phyloP scores from a whole-genome alignment of 345 rosid genomes.

The Carallia pectinifolia region DNA sequence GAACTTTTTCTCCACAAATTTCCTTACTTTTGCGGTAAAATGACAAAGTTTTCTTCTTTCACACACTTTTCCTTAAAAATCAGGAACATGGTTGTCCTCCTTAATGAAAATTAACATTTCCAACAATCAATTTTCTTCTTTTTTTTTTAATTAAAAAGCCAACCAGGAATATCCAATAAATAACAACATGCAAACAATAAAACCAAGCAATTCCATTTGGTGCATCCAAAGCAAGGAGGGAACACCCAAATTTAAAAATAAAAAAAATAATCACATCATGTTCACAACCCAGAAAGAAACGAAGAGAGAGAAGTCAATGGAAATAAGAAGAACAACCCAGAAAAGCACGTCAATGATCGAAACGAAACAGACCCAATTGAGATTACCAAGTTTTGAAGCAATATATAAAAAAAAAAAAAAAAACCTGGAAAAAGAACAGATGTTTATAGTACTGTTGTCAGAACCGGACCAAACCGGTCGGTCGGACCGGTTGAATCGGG shows the following conservation, averaged over 20 bases:
- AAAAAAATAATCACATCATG: background rate
- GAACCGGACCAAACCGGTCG: too few relatives aligned
- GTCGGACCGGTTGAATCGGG: too few relatives aligned
- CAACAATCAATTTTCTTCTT: conserved; percentile 9
- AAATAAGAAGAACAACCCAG: conserved; percentile 15
- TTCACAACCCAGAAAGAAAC: background rate
- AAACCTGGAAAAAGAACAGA: conserved; percentile 20
- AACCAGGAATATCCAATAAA: background rate
- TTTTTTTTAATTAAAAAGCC: background rate
- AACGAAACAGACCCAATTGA: conserved; percentile 19
- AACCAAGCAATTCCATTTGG: background rate
- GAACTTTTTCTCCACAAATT: conserved; percentile 11
- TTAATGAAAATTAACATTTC: conserved; percentile 1
- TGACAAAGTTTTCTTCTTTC: background rate
- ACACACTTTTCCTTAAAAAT: conserved; percentile 13
- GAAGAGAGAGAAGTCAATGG: background rate
- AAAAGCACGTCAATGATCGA: conserved; percentile 19
- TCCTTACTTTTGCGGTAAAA: background rate
- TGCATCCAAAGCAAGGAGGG: too few relatives aligned
- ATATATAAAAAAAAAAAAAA: background rate
- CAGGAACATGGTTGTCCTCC: background rate
- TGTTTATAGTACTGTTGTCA: too few relatives aligned
- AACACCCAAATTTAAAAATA: background rate
- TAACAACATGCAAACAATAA: background rate
- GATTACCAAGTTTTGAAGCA: conserved; percentile 18